Evolutionary conservation across 805 yeast species (phyloP).

Genomic region (Candida methanosorbosa): DNA sequence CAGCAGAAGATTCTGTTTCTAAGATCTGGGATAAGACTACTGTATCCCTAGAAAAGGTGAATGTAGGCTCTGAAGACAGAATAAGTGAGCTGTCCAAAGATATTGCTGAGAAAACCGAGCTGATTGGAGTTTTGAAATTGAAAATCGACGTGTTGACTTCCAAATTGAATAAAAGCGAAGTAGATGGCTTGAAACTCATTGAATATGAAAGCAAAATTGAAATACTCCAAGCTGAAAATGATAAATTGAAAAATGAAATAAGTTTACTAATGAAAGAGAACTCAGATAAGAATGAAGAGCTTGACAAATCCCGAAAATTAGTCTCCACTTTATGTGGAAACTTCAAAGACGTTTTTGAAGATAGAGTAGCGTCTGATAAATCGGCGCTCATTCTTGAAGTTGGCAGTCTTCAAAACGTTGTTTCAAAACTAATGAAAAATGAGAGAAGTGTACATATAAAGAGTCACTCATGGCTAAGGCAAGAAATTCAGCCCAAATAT

Average conservation of each 20-base stretch:
- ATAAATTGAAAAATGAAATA: constrained; percentile 8
- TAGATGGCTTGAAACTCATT: constrained; percentile 19
- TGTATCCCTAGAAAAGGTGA: too few relatives aligned
- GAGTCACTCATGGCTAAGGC: too few relatives aligned
- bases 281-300: constrained; percentile 14
- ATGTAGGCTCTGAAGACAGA: too few relatives aligned
- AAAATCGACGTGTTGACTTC: constrained; percentile 37
- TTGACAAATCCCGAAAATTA: constrained; percentile 19
- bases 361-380: constrained; percentile 22
- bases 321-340: constrained; percentile 16
- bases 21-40: too few relatives aligned
- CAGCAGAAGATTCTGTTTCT: too few relatives aligned
- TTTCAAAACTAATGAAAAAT: too few relatives aligned
- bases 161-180: constrained; percentile 27
- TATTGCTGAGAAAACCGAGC: neutral
- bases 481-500: too few relatives aligned
- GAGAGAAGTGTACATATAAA: too few relatives aligned
- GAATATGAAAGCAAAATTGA: constrained; percentile 14
- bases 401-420: neutral
- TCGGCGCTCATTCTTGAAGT: neutral
- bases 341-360: constrained; percentile 26
- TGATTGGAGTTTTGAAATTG: constrained; percentile 30
- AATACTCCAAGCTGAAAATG: constrained; percentile 15
- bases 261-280: constrained; percentile 14
- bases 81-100: too few relatives aligned